Conservation (phyloP, 2,329 filamentous ascomycete species). For the Monilinia fructigena region DNA sequence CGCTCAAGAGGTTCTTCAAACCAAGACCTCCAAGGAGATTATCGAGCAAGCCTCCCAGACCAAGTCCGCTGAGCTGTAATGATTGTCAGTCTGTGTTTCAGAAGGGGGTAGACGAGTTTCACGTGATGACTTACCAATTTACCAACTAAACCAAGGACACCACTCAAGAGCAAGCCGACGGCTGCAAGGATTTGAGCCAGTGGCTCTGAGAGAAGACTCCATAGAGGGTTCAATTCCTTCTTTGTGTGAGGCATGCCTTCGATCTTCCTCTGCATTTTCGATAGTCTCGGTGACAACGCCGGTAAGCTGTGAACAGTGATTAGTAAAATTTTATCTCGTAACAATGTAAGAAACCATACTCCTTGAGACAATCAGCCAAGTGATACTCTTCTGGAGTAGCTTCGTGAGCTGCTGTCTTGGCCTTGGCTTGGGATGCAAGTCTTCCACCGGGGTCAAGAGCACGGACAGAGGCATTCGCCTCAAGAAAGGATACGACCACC, state of each 20-base stretch:
- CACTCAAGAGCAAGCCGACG: constrained; percentile 77
- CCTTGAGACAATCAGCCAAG: constrained; percentile 82
- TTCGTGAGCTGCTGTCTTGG: constrained; percentile 70
- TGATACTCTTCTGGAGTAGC: constrained; percentile 80
- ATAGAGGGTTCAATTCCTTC: constrained; percentile 90
- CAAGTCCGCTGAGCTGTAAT: constrained; percentile 58
- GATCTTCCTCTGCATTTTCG: constrained; percentile 84
- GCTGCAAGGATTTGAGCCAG: constrained; percentile 90
- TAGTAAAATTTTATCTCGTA: constrained; percentile 9
- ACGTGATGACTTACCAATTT: constrained; percentile 52
- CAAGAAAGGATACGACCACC: constrained; percentile 74
- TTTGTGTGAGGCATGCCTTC: constrained; percentile 91
- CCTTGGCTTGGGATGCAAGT: constrained; percentile 82
- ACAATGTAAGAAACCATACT: constrained; percentile 44
- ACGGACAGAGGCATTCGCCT: constrained; percentile 83
- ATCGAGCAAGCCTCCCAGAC: constrained; percentile 78
- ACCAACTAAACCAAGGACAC: constrained; percentile 82
- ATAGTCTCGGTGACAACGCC: constrained; percentile 78
- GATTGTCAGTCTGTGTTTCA: constrained; percentile 7
- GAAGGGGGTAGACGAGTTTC: not conserved
- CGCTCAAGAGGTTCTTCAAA: constrained; percentile 70
- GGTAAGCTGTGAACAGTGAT: constrained; percentile 55
- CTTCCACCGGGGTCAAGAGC: constrained; percentile 86
- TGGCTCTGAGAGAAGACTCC: constrained; percentile 75
- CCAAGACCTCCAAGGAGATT: constrained; percentile 75